A percentile compares a stretch with the other conserved stretches of the same genome.
Conservation (phyloP, 352 stramenopile genomes). For the Phytophthora fragariae region DNA sequence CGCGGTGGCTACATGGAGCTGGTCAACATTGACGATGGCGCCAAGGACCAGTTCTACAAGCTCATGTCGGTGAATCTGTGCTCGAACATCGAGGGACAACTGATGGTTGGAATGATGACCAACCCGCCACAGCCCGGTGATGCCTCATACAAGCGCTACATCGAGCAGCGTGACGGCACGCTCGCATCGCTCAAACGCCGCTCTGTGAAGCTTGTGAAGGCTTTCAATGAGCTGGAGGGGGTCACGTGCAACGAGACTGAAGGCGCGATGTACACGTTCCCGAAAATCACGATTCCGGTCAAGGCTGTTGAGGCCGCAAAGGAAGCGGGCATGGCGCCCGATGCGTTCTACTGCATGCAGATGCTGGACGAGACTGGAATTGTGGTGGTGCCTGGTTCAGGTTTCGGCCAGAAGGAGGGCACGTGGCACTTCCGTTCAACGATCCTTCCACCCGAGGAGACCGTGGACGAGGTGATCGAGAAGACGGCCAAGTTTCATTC, state of each 20-base stretch:
- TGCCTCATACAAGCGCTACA: slow-evolving; percentile 91
- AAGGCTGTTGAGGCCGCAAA: slow-evolving; percentile 89
- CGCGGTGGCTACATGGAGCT: slow-evolving; percentile 98
- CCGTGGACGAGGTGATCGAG: slow-evolving; percentile 95
- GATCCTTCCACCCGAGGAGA: slow-evolving; percentile 97
- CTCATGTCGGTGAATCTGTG: slow-evolving; percentile 97
- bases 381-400: slow-evolving; percentile 97
- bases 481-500: slow-evolving; percentile 96
- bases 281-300: slow-evolving; percentile 91
- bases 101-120: slow-evolving; percentile 98
- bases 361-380: slow-evolving; percentile 98
- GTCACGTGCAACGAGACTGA: slow-evolving; percentile 97
- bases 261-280: slow-evolving; percentile 99
- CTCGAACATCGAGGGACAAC: slow-evolving; percentile 97
- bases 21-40: slow-evolving; percentile 92
- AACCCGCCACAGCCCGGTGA: slow-evolving; percentile 93
- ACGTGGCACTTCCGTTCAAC: slow-evolving; percentile 99
- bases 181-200: slow-evolving; percentile 95
- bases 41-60: slow-evolving; percentile 99
- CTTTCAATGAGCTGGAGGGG: slow-evolving; percentile 96
- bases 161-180: slow-evolving; percentile 92
- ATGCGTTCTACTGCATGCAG: slow-evolving; percentile 97
- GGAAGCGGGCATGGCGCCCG: slow-evolving; percentile 80
- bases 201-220: slow-evolving; percentile 92
- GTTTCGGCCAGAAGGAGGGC: slow-evolving; percentile 96